Base-by-base conservation (phyloP, 1,139 yeast genomes). In the Geotrichum siamense region DNA sequence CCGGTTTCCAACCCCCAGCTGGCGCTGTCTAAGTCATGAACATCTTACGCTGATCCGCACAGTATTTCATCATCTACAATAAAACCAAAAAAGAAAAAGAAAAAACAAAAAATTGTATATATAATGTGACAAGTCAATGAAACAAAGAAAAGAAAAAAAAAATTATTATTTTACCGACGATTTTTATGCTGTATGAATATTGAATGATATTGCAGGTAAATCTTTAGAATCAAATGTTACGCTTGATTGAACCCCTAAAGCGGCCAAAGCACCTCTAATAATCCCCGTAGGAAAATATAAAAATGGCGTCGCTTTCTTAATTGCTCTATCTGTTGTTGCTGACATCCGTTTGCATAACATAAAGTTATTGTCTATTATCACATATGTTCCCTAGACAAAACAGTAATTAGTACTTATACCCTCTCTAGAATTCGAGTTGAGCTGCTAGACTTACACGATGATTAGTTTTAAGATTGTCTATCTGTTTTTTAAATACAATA, bases 391-490 rank as follows among this genome's bases (percentile, higher is more conserved):
- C 43, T 43, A 29, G 1, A 22, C 10, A n/a, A n/a, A 28, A 20
- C 5, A 15, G 25, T 15, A 4, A 31, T 36, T 26, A 36, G 39
- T 26, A 36, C 9, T 17, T 19, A 3, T 8, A 12, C 8, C 27
- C 27, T 23, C 10, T 8, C 27, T 8, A 23, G 27, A 23, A 23
- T 23, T 23, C 10, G 27, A 23, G 10, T 12, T 8, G 31, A 12
- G 5, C 27, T 21, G 4, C 22, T 16, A 21, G 6, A 57, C 30
- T 68, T 87, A 41, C 48, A 15, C 94, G 67, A 60, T 91, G 97
- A 60, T 91, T 91, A 1, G 98, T 91, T 52, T 94, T 74, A 50
- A 91, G 70, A 57, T 86, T 87, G 62, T 87, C 96, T 71, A 91
- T 85, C 63, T 84, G 96, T 62, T 87, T 91, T 38, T 79, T 76